These are phyloP conservation scores for Tagetes patula DNA, from an alignment of 129 eudicot genomes.

Conservation along the genomic window DNA sequence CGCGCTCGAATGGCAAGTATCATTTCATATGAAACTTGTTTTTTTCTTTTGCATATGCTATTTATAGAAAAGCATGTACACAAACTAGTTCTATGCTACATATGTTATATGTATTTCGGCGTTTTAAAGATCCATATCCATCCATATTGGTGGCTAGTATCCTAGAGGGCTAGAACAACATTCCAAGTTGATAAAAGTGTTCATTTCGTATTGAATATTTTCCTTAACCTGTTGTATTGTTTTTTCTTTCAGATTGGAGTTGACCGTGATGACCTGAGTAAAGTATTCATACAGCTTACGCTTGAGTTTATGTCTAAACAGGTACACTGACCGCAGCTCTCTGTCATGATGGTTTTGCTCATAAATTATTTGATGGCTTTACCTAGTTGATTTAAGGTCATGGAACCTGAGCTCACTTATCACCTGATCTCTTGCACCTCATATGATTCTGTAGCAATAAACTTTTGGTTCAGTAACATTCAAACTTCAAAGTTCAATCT, in stretches of 20 bases:
- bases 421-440: background rate
- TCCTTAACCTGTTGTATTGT: background rate
- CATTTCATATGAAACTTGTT: slow-evolving; percentile 8
- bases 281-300: slow-evolving; percentile 86
- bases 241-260: slow-evolving; percentile 72
- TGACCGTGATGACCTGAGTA: slow-evolving; percentile 75
- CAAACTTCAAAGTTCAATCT: background rate
- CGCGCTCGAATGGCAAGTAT: slow-evolving; percentile 93
- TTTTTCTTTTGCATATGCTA: slow-evolving; percentile 17
- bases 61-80: background rate
- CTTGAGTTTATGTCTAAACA: slow-evolving; percentile 90
- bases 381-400: slow-evolving; percentile 9
- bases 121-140: slow-evolving; percentile 2
- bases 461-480: background rate
- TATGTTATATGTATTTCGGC: background rate
- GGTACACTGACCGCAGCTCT: slow-evolving; percentile 43
- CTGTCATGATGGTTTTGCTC: slow-evolving; percentile 12
- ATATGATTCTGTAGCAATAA: background rate
- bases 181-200: background rate
- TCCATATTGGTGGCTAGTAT: background rate
- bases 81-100: slow-evolving; percentile 1
- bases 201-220: background rate
- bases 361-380: background rate
- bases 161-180: background rate
- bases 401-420: slow-evolving; percentile 14